A percentile compares a stretch with the other conserved stretches of the same genome.
Evolutionary conservation across 2,329 filamentous ascomycete species (phyloP).

Genomic region (Decorospora gaudefroyi): DNA sequence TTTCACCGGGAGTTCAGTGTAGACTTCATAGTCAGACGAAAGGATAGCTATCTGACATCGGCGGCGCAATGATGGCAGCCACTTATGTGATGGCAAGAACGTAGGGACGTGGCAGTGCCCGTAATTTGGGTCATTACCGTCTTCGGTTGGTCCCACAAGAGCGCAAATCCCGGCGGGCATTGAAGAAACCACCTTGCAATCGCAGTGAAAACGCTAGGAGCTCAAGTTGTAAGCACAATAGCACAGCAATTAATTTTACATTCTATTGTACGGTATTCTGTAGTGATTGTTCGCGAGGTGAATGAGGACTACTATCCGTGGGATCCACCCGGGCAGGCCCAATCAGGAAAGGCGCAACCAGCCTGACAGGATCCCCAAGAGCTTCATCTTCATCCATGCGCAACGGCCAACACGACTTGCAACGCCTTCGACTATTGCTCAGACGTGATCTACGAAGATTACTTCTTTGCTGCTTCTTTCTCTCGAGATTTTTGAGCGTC

Average conservation of each 20-base stretch:
- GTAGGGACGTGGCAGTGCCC: constrained; percentile 12
- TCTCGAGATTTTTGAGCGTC: constrained; percentile 1
- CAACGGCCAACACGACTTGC: constrained; percentile 25
- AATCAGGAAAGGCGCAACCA: constrained; percentile 16
- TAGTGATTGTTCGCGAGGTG: constrained; percentile 5
- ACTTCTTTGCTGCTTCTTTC: constrained; percentile 5
- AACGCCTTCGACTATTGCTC: constrained; percentile 23
- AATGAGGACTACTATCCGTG: constrained; percentile 16
- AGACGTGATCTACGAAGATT: constrained; percentile 11
- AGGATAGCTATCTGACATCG: too few species aligned
- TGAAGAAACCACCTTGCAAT: not conserved
- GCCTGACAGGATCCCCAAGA: constrained; percentile 23
- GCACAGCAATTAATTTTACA: not conserved
- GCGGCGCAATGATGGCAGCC: not conserved
- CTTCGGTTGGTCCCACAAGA: constrained; percentile 23
- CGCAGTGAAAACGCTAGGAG: not conserved
- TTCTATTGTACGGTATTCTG: constrained; percentile 3
- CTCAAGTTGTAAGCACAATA: not conserved
- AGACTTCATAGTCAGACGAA: too few species aligned
- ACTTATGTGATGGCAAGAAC: not conserved
- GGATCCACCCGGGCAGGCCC: constrained; percentile 7
- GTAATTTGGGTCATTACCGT: constrained; percentile 20
- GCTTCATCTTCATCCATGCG: constrained; percentile 33
- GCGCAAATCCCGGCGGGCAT: not conserved
- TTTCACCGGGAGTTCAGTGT: not conserved